Conservation (phyloP, 2,329 filamentous ascomycete species). For the Hymenoscyphus linearis region DNA sequence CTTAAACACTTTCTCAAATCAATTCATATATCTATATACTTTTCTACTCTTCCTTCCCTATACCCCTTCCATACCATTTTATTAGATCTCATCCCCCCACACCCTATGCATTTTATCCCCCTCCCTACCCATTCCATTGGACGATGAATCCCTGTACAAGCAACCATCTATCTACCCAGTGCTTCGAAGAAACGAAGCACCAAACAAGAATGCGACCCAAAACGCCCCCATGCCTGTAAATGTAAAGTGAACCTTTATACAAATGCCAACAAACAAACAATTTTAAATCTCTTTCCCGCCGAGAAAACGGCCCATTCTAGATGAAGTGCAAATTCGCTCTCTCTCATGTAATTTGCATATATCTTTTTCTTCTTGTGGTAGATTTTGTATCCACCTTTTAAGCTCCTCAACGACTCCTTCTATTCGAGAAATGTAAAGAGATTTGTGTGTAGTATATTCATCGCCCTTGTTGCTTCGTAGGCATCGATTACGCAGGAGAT, state of each 20-base stretch:
- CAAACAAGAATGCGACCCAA: neutral
- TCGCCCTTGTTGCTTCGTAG: constrained; percentile 81
- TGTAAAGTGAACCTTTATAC: neutral
- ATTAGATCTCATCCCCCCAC: no score
- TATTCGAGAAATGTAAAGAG: constrained; percentile 88
- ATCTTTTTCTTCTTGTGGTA: neutral
- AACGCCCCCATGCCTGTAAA: neutral
- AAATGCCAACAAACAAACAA: neutral
- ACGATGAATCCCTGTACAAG: neutral
- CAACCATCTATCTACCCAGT: no score
- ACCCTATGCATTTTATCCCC: no score
- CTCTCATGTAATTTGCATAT: neutral
- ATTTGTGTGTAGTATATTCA: constrained; percentile 95
- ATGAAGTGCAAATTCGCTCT: neutral
- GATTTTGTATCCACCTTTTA: neutral
- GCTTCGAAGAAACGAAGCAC: neutral
- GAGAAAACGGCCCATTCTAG: neutral
- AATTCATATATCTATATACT: no score
- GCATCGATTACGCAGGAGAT: constrained; percentile 97
- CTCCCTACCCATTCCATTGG: no score
- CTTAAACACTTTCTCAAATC: no score
- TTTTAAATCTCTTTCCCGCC: neutral
- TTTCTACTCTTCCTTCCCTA: no score
- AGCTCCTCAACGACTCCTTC: neutral
- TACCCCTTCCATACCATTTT: no score